These are phyloP conservation scores for Elsinoe arachidis DNA, from an alignment of 2,329 filamentous ascomycete species.

Conservation along the genomic window DNA sequence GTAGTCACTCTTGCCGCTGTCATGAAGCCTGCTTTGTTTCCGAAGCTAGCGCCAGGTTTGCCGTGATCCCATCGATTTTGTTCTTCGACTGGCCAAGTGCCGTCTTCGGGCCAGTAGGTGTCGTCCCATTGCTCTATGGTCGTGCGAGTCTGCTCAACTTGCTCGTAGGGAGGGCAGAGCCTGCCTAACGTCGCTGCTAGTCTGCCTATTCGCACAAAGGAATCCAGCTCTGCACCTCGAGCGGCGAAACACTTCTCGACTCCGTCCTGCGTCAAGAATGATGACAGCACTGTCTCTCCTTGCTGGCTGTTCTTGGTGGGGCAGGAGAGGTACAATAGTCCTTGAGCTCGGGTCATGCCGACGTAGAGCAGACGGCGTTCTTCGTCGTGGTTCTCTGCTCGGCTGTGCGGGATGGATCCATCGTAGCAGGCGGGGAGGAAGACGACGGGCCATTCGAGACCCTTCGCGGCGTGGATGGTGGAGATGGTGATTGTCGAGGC, in stretches of 20 bases:
- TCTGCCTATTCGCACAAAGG: slow-evolving; percentile 49
- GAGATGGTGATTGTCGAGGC: slow-evolving; percentile 63
- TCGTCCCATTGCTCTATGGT: slow-evolving; percentile 52
- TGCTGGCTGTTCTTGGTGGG: slow-evolving; percentile 58
- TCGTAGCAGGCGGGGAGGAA: slow-evolving; percentile 87
- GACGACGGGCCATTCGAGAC: slow-evolving; percentile 90
- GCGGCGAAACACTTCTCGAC: slow-evolving; percentile 47
- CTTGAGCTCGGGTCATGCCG: slow-evolving; percentile 89
- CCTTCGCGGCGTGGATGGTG: slow-evolving; percentile 93
- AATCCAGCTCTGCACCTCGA: slow-evolving; percentile 61
- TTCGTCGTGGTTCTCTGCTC: slow-evolving; percentile 77
- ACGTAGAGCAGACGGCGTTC: slow-evolving; percentile 87
- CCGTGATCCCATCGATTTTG: slow-evolving; percentile 30
- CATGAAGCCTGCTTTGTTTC: slow-evolving; percentile 15
- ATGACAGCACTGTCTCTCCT: slow-evolving; percentile 58
- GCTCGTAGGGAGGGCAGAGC: slow-evolving; percentile 47
- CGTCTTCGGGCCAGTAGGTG: slow-evolving; percentile 58
- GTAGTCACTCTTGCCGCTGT: slow-evolving; percentile 20
- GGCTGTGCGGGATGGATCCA: slow-evolving; percentile 81
- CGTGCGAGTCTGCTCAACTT: slow-evolving; percentile 42
- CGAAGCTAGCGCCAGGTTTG: neutral
- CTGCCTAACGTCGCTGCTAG: slow-evolving; percentile 65
- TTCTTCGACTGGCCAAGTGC: slow-evolving; percentile 37
- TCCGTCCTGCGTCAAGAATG: slow-evolving; percentile 55
- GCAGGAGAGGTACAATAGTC: slow-evolving; percentile 75